Evolutionary conservation across 2,329 filamentous ascomycete species (phyloP), one percentile per base, ranked within the genome.

Genomic region (Fusarium chaquense): DNA sequence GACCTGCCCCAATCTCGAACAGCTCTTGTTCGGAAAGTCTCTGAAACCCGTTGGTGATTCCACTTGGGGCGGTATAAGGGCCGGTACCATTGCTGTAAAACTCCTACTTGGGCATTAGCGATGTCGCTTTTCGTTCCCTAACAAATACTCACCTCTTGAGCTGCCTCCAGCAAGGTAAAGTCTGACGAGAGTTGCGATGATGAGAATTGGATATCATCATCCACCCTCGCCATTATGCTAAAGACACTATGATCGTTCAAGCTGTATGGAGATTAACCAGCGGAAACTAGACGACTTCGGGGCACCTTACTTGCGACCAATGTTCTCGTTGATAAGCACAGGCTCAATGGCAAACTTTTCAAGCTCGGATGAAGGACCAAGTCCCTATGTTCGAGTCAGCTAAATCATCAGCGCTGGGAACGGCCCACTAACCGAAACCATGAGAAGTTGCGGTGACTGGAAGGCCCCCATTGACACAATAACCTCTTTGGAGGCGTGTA

Each of bases 301-400:
- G 11, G 18, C 1, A 5, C n/a, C 51, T 32, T 32, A 46, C 62
- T 64, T 46, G 9, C 56, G 62, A 5, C 62, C 62, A 5, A 64
- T 62, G 5, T 64, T 64, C 7, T 64, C 62, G 16, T 64, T 64
- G 4, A 64, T 33, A 1, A 64, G n/a, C 3, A 64, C 28, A 2
- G 62, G 62, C 7, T 64, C 59, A 11, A 64, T 64, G 5, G 53
- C 53, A 32, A 58, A 58, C 16, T 56, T 35, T 4, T 64, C 51
- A 11, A 64, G 28, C 9, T 49, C 54, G 0, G 24, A 20, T 2
- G 41, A 35, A 1, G 62, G 61, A 2, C 62, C 62, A 4, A 64
- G 36, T 0, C 62, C 62, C 61, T 64, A 1, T 0, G 10, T 0
- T 6, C 2, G n/a, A 3, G 1, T 63, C 18, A 63, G 44, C 15